Conservation (phyloP, 176 grass and related monocot species). For the Elymus sibiricus region DNA sequence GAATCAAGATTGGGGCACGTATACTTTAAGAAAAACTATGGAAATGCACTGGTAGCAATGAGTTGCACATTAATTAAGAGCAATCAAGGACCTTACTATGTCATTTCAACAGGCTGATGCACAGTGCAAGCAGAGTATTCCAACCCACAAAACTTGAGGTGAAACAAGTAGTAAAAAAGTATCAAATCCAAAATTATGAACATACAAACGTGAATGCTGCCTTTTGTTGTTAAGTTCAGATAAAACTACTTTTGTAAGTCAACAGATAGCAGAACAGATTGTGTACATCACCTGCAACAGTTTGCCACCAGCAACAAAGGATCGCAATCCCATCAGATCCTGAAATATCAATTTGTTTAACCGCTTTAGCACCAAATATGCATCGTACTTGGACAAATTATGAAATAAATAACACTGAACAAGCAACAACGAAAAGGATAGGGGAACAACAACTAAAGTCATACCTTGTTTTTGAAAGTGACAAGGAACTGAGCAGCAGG, state of each 20-base stretch:
- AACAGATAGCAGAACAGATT: background rate
- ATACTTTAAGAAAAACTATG: background rate
- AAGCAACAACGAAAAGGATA: background rate
- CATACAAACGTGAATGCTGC: background rate
- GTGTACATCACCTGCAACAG: conserved; percentile 69
- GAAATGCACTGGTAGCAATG: background rate
- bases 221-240: background rate
- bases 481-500: conserved; percentile 94
- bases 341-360: conserved; percentile 21
- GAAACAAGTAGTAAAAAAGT: background rate
- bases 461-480: conserved; percentile 76
- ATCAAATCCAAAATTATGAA: background rate
- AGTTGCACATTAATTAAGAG: background rate
- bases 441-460: background rate
- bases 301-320: conserved; percentile 91
- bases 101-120: background rate
- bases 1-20: background rate
- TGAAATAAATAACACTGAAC: conserved; percentile 10
- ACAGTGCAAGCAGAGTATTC: background rate
- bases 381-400: background rate
- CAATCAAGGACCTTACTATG: background rate
- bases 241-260: background rate
- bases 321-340: conserved; percentile 86
- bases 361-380: background rate
- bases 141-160: background rate